Evolutionary conservation across 106 monocot genomes (phyloP).

Genomic region (Dendrobium huoshanense): DNA sequence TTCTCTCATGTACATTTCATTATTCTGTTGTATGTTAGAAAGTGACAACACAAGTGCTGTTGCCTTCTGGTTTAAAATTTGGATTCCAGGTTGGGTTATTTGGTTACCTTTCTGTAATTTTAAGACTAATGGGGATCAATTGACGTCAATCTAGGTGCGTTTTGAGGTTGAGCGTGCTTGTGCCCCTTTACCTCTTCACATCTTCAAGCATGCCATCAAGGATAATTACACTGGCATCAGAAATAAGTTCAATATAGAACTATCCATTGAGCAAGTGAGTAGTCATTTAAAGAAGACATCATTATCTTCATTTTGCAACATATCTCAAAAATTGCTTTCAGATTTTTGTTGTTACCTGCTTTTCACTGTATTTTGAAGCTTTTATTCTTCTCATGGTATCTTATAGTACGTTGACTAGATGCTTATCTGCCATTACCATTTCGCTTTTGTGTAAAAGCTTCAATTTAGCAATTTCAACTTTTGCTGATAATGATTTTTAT

Average conservation of each 20-base stretch:
- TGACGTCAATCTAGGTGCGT: constrained; percentile 20
- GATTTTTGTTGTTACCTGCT: not conserved
- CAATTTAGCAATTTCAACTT: not conserved
- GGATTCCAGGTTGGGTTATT: not conserved
- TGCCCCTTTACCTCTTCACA: constrained; percentile 19
- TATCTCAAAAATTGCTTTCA: not conserved
- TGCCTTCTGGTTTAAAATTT: not conserved
- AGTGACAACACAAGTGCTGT: not conserved
- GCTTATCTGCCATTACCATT: not conserved
- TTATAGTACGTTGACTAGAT: not conserved
- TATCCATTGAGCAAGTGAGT: constrained; percentile 29
- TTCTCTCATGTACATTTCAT: constrained; percentile 3
- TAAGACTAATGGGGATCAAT: not conserved
- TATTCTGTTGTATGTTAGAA: not conserved
- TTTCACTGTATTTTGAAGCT: not conserved
- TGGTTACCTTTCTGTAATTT: not conserved
- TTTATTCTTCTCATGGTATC: not conserved
- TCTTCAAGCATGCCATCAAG: constrained; percentile 23
- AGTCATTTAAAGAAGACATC: not conserved
- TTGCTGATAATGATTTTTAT: not conserved
- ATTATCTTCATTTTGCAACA: not conserved
- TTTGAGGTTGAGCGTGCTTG: constrained; percentile 35
- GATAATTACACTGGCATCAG: constrained; percentile 13
- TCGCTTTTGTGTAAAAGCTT: not conserved
- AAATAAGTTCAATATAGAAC: constrained; percentile 21